Evolutionary conservation across 1,139 yeast species (phyloP).

Genomic region (Geotrichum histeridarum): DNA sequence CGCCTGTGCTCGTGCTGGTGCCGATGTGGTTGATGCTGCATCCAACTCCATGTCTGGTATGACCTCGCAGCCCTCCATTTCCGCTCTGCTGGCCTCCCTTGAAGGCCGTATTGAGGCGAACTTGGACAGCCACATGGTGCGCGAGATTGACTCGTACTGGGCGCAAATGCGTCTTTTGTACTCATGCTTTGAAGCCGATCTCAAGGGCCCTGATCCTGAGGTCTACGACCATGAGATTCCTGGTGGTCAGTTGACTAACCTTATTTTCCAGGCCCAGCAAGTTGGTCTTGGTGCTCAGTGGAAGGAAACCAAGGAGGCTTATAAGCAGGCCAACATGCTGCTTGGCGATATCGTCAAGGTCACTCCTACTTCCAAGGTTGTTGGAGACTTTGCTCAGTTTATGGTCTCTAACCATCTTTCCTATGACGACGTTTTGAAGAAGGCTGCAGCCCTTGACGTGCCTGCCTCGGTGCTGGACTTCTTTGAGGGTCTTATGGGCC

Average conservation of each 20-base stretch:
- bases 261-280: slow-evolving; percentile 97
- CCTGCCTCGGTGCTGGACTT: slow-evolving; percentile 97
- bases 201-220: slow-evolving; percentile 99
- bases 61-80: slow-evolving; percentile 96
- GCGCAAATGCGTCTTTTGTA: slow-evolving; percentile 95
- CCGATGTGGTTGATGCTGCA: slow-evolving; percentile 97
- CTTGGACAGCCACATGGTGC: slow-evolving; percentile 58
- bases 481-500: slow-evolving; percentile 98
- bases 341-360: slow-evolving; percentile 97
- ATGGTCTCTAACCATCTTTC: slow-evolving; percentile 93
- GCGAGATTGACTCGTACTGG: slow-evolving; percentile 92
- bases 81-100: slow-evolving; percentile 85
- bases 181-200: slow-evolving; percentile 95
- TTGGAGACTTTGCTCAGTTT: slow-evolving; percentile 97
- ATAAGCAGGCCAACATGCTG: slow-evolving; percentile 80
- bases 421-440: slow-evolving; percentile 75
- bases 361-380: slow-evolving; percentile 98
- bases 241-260: slow-evolving; percentile 97
- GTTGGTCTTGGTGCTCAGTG: slow-evolving; percentile 95
- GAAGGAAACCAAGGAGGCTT: slow-evolving; percentile 91
- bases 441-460: slow-evolving; percentile 90
- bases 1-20: slow-evolving; percentile 92
- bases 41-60: slow-evolving; percentile 96
- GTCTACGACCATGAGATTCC: slow-evolving; percentile 98
- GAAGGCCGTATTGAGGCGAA: slow-evolving; percentile 84